Percentiles rank a stretch among this genome's conserved stretches.
Conservation (phyloP, 1,284 basidiomycete genomes). For the Laetiporus sulphureus region DNA sequence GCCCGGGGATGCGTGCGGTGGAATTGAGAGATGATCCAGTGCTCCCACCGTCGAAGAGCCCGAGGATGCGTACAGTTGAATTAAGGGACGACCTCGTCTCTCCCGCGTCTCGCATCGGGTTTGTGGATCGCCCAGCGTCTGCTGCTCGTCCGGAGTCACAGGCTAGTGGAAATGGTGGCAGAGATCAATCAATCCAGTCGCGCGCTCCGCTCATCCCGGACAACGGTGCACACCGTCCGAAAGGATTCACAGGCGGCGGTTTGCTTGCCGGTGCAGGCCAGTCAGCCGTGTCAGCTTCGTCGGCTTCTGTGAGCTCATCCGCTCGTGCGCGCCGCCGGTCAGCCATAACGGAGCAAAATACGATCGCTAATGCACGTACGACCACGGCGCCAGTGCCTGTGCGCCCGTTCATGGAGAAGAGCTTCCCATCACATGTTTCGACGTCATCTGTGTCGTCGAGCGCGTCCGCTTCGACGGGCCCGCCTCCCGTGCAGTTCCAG, state of each 20-base stretch:
- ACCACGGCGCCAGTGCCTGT: constrained; percentile 4
- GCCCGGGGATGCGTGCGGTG: not conserved
- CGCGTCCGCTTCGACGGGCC: not conserved
- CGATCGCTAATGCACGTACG: not conserved
- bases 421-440: not conserved
- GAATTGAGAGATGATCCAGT: not conserved
- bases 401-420: not conserved
- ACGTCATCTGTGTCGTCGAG: constrained; percentile 4
- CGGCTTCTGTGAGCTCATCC: not conserved
- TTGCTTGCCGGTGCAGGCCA: constrained; percentile 14
- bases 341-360: constrained; percentile 1
- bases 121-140: too few relatives aligned
- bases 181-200: not conserved
- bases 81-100: too few relatives aligned
- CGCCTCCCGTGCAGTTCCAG: not conserved
- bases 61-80: not conserved
- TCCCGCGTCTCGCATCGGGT: too few relatives aligned
- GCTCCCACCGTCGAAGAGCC: not conserved
- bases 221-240: constrained; percentile 8
- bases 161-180: too few relatives aligned
- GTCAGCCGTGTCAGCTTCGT: constrained; percentile 2
- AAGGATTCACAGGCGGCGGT: constrained; percentile 24
- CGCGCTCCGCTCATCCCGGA: constrained; percentile 19
- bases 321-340: constrained; percentile 2
- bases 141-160: too few relatives aligned